A percentile compares a stretch with the other conserved stretches of the same genome.
Conservation (phyloP, 2,329 filamentous ascomycete species). For the Aureobasidium sp. region DNA sequence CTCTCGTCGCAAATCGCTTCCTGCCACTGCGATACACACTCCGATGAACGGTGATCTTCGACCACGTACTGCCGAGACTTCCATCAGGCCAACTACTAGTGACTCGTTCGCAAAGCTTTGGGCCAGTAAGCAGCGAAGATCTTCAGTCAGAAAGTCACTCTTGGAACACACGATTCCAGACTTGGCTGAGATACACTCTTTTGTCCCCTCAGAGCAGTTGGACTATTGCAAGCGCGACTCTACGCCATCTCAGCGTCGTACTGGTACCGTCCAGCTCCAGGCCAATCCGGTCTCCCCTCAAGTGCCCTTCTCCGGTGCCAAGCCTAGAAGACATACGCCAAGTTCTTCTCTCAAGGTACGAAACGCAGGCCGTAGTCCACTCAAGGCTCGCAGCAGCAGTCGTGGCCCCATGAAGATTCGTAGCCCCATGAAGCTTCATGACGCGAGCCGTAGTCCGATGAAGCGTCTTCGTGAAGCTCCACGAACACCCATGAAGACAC, state of each 20-base stretch:
- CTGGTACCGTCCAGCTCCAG: not conserved
- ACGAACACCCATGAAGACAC: slow-evolving; percentile 18
- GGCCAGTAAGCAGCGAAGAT: slow-evolving; percentile 14
- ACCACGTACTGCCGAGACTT: slow-evolving; percentile 24
- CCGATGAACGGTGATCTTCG: slow-evolving; percentile 16
- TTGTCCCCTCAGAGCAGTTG: not conserved
- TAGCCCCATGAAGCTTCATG: not conserved
- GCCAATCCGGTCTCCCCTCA: not conserved
- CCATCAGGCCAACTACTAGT: slow-evolving; percentile 19
- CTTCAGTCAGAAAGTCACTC: slow-evolving; percentile 4
- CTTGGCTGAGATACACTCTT: not conserved
- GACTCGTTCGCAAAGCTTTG: slow-evolving; percentile 18
- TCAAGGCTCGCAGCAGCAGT: not conserved
- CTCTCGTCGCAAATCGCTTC: slow-evolving; percentile 26
- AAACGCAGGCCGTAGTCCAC: not conserved
- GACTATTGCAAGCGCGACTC: not conserved
- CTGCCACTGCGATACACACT: slow-evolving; percentile 16
- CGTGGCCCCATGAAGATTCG: not conserved
- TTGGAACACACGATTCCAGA: not conserved
- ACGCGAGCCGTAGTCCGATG: slow-evolving; percentile 17
- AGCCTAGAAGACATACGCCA: slow-evolving; percentile 13
- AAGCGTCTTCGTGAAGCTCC: slow-evolving; percentile 18
- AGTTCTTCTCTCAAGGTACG: not conserved
- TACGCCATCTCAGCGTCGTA: not conserved
- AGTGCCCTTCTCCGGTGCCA: not conserved